A percentile compares a stretch with the other conserved stretches of the same genome.
Evolutionary conservation across 2,329 filamentous ascomycete genomes (phyloP).

Genomic region (Trichoderma sp.): DNA sequence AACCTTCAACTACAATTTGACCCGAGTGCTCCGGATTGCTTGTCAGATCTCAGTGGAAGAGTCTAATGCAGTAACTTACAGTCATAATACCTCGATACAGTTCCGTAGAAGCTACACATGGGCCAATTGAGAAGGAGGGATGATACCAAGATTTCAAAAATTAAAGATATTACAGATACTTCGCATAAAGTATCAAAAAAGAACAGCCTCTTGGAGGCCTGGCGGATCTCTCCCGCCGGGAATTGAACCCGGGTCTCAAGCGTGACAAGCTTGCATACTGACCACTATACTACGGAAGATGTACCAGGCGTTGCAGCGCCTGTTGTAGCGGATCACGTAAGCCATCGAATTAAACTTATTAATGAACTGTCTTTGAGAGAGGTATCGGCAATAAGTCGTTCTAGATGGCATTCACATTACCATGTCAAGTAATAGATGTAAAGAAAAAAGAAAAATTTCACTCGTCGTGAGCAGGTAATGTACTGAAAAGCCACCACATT

Average conservation of each 20-base stretch:
- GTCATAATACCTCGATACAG: no score
- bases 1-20: no score
- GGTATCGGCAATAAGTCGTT: no score
- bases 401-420: no score
- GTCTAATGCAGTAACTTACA: no score
- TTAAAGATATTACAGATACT: not conserved
- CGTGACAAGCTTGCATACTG: slow-evolving; percentile 25
- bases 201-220: slow-evolving; percentile 8
- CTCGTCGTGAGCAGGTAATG: not conserved
- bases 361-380: no score
- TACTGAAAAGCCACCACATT: not conserved
- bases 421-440: not conserved
- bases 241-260: slow-evolving; percentile 25
- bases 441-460: not conserved
- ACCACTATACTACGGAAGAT: slow-evolving; percentile 25
- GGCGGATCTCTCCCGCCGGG: slow-evolving; percentile 24
- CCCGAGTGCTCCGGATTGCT: no score
- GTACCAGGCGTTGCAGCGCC: slow-evolving; percentile 18
- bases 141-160: not conserved
- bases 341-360: not conserved
- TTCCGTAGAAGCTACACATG: no score
- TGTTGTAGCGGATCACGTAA: slow-evolving; percentile 24
- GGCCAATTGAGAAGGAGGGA: not conserved
- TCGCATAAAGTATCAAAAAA: not conserved
- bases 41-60: no score